Conservation (phyloP, 257 asterid species). For the Nicotiana sylvestris region DNA sequence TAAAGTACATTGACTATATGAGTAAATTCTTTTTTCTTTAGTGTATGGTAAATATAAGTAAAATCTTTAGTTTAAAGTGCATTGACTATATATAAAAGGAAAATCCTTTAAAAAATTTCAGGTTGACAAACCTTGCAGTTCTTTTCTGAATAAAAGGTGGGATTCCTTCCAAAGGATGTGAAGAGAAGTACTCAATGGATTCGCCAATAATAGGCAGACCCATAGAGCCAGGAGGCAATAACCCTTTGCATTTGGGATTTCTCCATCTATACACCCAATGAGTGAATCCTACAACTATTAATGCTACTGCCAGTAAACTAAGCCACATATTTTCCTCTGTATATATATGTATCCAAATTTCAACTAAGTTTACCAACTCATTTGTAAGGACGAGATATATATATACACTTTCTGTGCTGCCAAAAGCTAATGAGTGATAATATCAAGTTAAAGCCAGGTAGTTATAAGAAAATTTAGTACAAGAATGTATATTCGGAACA, state of each 20-base stretch:
- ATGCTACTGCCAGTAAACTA: neutral
- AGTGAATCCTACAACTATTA: neutral
- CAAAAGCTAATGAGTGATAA: too few species aligned
- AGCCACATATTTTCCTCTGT: neutral
- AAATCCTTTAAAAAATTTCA: neutral
- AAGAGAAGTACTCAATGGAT: constrained; percentile 3
- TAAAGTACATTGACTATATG: too few species aligned
- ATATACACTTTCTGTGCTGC: too few species aligned
- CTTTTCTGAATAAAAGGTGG: constrained; percentile 15
- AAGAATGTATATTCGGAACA: too few species aligned
- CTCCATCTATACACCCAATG: constrained; percentile 22
- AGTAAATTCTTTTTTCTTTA: too few species aligned
- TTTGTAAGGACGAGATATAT: too few species aligned
- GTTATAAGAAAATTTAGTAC: too few species aligned
- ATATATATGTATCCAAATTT: too few species aligned
- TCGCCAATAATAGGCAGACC: constrained; percentile 27
- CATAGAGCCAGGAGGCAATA: constrained; percentile 26
- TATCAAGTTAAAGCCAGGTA: too few species aligned
- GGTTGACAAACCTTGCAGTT: constrained; percentile 6
- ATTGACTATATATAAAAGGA: neutral
- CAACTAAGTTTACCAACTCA: too few species aligned
- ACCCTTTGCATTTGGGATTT: constrained; percentile 20
- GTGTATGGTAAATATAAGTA: too few species aligned
- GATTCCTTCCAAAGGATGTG: neutral
- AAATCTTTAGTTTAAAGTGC: too few species aligned